Conservation (phyloP, 2,329 filamentous ascomycete species). For the Exophiala sp. region DNA sequence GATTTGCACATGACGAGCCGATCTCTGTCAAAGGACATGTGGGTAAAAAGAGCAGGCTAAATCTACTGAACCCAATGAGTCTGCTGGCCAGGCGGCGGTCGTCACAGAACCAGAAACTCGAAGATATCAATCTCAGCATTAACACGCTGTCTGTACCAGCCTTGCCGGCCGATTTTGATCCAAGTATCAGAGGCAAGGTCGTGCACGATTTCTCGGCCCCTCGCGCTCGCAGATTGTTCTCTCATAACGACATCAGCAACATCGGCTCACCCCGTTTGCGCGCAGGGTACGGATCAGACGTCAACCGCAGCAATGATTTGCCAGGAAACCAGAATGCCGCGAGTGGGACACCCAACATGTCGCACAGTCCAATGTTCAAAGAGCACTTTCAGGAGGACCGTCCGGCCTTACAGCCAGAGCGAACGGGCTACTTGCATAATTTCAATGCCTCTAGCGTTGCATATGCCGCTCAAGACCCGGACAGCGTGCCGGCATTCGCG, state of each 20-base stretch:
- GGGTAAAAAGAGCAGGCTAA: constrained; percentile 49
- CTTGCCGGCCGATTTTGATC: constrained; percentile 60
- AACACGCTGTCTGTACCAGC: constrained; percentile 47
- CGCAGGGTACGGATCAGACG: constrained; percentile 10
- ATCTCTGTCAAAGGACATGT: constrained; percentile 32
- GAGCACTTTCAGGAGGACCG: constrained; percentile 58
- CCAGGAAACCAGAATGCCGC: constrained; percentile 1
- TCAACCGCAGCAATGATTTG: constrained; percentile 4
- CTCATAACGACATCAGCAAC: constrained; percentile 26
- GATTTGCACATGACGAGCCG: constrained; percentile 16
- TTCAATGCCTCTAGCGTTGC: constrained; percentile 34
- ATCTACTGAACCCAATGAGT: constrained; percentile 60
- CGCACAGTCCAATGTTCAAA: constrained; percentile 57
- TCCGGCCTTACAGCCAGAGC: constrained; percentile 38
- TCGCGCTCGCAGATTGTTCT: constrained; percentile 44
- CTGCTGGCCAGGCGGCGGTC: constrained; percentile 57
- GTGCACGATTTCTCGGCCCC: constrained; percentile 65
- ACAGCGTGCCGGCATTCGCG: constrained; percentile 42
- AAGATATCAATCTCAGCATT: constrained; percentile 51
- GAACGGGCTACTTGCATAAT: constrained; percentile 43
- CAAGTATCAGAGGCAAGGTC: constrained; percentile 60
- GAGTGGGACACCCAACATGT: constrained; percentile 9
- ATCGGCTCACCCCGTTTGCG: constrained; percentile 15
- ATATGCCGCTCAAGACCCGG: constrained; percentile 31
- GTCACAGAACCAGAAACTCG: constrained; percentile 48